Base-by-base conservation (phyloP, 768 basidiomycete species). In the Psilocybe azurescens region DNA sequence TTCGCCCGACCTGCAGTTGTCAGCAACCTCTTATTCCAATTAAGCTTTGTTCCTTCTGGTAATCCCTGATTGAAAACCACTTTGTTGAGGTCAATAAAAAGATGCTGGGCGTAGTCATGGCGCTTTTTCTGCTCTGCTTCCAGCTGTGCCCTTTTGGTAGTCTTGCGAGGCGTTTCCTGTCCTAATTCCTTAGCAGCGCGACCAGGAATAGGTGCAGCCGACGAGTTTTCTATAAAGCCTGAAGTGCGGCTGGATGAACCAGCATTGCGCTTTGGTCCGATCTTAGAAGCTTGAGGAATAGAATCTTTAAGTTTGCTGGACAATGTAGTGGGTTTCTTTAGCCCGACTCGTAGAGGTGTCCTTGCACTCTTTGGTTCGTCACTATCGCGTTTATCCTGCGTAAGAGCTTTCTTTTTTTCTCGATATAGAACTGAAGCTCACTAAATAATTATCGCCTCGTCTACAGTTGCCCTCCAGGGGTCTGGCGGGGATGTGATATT, bases 1-100 rank as follows among this genome's bases (percentile, higher is more conserved):
- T 80, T 83, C 5, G 91, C 91, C 68, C 84, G 78, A 3, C 91
- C 91, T 2, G 91, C 91, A 0, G 91, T 92, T 1, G 85, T 86
- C 58, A 85, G 64, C 36, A 93, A 67, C 36, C 87, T 78, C 63
- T 85, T 87, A 66, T 79, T 93, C 91, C 91, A 93, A 49, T 78
- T 81, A 3, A 93, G 72, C 59, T 79, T 75, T 0, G 89, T 89
- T 6, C 81, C 72, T 16, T 70, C 69, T 3, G 90, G 89, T 20
- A 92, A 72, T 9, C 74, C 76, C 60, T 79, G 72, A 10, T 80
- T 76, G 65, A 93, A 93, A 33, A 91, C 81, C 1, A 70, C 67
- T 11, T 64, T 69, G 67, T 92, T 92, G 47, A 92, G 76, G 64
- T 87, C 85, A 11, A 71, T 64, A 63, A 90, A 92, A n/a, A 91